Percentiles rank a stretch among this genome's conserved stretches.
Evolutionary conservation across 2,329 filamentous ascomycete species (phyloP).

Genomic region (Trichoderma simmonsii): DNA sequence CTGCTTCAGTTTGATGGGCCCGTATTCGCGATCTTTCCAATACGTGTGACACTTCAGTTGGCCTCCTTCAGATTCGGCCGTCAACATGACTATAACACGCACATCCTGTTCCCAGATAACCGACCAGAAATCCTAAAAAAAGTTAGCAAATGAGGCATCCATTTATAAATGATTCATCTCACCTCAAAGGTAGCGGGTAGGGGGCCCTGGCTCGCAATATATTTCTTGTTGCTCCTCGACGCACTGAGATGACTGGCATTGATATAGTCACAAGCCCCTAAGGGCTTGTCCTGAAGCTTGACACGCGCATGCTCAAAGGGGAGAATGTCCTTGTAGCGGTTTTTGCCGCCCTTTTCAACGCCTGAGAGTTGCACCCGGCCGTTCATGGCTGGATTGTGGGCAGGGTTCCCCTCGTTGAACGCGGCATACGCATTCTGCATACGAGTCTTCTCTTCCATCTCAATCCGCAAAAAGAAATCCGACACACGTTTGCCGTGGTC

Average conservation of each 20-base stretch:
- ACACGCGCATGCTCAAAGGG: slow-evolving; percentile 94
- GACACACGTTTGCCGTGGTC: slow-evolving; percentile 80
- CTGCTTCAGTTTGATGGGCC: slow-evolving; percentile 68
- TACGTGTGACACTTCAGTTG: slow-evolving; percentile 95
- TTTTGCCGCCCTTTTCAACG: slow-evolving; percentile 91
- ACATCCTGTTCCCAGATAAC: slow-evolving; percentile 97
- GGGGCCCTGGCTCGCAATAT: slow-evolving; percentile 94
- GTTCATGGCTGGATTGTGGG: slow-evolving; percentile 26
- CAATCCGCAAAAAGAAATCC: slow-evolving; percentile 78
- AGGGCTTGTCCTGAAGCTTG: slow-evolving; percentile 64
- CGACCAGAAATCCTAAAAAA: slow-evolving; percentile 85
- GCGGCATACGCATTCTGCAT: slow-evolving; percentile 75
- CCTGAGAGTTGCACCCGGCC: slow-evolving; percentile 72
- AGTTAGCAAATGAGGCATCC: neutral
- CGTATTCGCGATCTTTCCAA: slow-evolving; percentile 79
- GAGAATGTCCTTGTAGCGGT: slow-evolving; percentile 96
- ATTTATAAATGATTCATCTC: slow-evolving; percentile 32
- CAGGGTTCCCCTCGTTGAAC: slow-evolving; percentile 40
- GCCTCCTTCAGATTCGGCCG: slow-evolving; percentile 87
- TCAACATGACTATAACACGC: slow-evolving; percentile 93
- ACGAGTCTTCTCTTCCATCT: slow-evolving; percentile 81
- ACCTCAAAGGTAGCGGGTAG: slow-evolving; percentile 89
- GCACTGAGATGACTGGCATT: slow-evolving; percentile 88
- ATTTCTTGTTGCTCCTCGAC: slow-evolving; percentile 79
- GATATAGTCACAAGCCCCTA: slow-evolving; percentile 83